phyloP scores from a whole-genome alignment of 208 protist species.

The Endotrypanum monterogeii region DNA sequence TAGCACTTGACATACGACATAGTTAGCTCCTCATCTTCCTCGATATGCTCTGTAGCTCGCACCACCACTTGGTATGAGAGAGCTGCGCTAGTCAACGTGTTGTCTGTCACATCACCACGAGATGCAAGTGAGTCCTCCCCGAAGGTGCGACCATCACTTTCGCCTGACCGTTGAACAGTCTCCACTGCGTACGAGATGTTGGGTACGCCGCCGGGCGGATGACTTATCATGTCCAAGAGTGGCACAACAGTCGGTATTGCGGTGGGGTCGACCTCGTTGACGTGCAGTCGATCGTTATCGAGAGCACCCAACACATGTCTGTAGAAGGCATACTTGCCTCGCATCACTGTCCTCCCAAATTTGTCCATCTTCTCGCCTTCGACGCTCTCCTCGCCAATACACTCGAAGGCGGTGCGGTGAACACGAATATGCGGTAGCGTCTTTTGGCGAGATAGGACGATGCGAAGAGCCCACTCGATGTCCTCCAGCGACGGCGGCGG shows the following conservation, averaged over 20 bases:
- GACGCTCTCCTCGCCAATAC: conserved; percentile 15
- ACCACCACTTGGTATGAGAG: conserved; percentile 36
- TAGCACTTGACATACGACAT: conserved; percentile 54
- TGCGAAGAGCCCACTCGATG: conserved; percentile 60
- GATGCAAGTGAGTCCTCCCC: neutral
- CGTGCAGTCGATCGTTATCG: conserved; percentile 27
- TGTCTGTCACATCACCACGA: neutral
- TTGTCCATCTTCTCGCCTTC: conserved; percentile 35
- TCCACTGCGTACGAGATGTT: conserved; percentile 43
- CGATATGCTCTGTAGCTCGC: conserved; percentile 37
- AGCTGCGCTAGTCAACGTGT: neutral
- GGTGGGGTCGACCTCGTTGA: conserved; percentile 46
- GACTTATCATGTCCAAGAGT: conserved; percentile 61
- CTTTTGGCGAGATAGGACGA: conserved; percentile 60
- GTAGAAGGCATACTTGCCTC: conserved; percentile 31
- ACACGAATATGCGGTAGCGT: conserved; percentile 37
- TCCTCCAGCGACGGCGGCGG: conserved; percentile 55
- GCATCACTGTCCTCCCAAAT: conserved; percentile 31
- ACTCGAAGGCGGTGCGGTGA: conserved; percentile 16
- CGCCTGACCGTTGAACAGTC: neutral
- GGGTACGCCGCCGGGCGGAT: conserved; percentile 39
- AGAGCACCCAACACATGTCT: conserved; percentile 38
- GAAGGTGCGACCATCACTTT: too few relatives aligned
- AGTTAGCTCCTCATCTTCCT: conserved; percentile 57
- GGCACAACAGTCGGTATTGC: conserved; percentile 50